phyloP scores from a whole-genome alignment of 139 green algal genomes.

The Haematococcus sp. region DNA sequence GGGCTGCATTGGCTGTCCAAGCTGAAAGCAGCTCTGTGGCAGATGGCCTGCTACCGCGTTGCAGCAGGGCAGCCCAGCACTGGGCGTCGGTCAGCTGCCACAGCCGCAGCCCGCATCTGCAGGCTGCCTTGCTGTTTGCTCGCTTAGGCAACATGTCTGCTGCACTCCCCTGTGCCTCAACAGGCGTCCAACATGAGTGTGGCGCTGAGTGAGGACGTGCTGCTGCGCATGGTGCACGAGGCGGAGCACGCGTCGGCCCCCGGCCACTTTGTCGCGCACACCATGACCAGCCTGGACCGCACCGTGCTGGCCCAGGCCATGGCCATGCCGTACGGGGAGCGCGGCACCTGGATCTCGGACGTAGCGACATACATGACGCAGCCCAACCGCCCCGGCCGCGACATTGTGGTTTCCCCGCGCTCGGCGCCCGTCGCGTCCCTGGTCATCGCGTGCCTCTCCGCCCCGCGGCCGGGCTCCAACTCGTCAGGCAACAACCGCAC shows the following conservation, averaged over 20 bases:
- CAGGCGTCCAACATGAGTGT: background rate
- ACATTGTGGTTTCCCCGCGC: background rate
- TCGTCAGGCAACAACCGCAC: background rate
- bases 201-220: constrained; percentile 7
- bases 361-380: constrained; percentile 3
- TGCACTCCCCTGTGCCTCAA: too few relatives aligned
- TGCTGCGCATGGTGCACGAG: constrained; percentile 12
- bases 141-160: too few relatives aligned
- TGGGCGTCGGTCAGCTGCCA: too few relatives aligned
- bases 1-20: too few relatives aligned
- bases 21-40: too few relatives aligned
- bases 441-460: background rate
- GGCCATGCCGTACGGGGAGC: background rate
- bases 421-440: constrained; percentile 2
- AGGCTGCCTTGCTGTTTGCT: too few relatives aligned
- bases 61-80: too few relatives aligned
- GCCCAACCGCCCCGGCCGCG: constrained; percentile 1
- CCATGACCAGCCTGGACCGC: background rate
- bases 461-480: background rate
- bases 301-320: background rate
- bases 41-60: too few relatives aligned
- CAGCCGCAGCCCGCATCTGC: too few relatives aligned
- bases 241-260: background rate
- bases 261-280: constrained; percentile 7
- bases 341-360: constrained; percentile 10